Conservation (phyloP, 768 basidiomycete genomes). For the Udeniomyces megalosporus region DNA sequence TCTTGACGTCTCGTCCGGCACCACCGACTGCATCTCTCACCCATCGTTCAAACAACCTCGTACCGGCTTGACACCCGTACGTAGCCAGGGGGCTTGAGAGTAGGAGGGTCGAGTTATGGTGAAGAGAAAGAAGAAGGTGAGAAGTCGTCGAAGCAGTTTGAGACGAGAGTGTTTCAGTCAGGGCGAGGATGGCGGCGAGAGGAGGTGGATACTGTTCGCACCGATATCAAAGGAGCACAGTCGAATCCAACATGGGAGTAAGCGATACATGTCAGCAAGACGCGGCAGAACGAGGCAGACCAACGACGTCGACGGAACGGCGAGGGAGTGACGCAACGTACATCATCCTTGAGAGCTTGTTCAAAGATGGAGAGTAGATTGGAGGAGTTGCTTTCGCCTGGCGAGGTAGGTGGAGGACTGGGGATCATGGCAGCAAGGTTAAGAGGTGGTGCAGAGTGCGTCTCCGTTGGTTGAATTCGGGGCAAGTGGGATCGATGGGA, state of each 20-base stretch:
- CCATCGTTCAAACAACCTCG: slow-evolving; percentile 30
- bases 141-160: slow-evolving; percentile 70
- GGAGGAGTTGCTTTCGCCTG: neutral
- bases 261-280: no score
- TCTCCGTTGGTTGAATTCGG: no score
- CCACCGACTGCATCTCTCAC: slow-evolving; percentile 23
- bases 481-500: no score
- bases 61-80: slow-evolving; percentile 30
- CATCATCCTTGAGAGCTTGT: neutral
- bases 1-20: slow-evolving; percentile 5
- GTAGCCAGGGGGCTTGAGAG: slow-evolving; percentile 26
- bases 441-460: no score
- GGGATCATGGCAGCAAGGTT: neutral
- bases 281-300: no score
- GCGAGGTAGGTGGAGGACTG: neutral
- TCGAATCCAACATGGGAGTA: no score
- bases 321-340: neutral
- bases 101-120: slow-evolving; percentile 31
- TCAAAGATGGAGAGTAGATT: neutral
- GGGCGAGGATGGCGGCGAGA: slow-evolving; percentile 69
- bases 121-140: slow-evolving; percentile 71
- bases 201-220: slow-evolving; percentile 34
- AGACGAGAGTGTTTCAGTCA: slow-evolving; percentile 52
- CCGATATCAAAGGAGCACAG: neutral
- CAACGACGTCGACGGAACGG: no score